These are phyloP conservation scores for Vitis cinerea DNA, from an alignment of 164 flowering plant species.

Conservation along the genomic window DNA sequence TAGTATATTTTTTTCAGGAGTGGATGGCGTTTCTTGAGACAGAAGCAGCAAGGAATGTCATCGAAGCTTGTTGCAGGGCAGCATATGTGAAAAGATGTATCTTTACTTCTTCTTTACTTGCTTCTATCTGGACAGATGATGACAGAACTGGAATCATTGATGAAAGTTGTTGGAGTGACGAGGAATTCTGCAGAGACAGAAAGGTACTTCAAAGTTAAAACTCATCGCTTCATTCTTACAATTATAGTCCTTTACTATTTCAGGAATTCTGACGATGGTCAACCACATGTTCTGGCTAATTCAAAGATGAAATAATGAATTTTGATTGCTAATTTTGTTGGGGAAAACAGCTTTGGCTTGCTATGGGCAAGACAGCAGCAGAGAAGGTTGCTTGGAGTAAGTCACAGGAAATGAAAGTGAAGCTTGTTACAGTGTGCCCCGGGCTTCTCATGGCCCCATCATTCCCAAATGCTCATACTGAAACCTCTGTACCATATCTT, in stretches of 20 bases:
- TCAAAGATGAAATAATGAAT: too few relatives aligned
- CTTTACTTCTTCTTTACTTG: constrained; percentile 45
- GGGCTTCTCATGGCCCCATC: constrained; percentile 38
- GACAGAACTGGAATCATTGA: constrained; percentile 10
- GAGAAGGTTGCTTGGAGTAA: constrained; percentile 47
- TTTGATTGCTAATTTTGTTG: not conserved
- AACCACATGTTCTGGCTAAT: too few relatives aligned
- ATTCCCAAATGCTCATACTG: constrained; percentile 17
- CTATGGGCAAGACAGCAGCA: constrained; percentile 44
- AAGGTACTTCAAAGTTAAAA: constrained; percentile 24
- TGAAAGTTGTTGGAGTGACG: constrained; percentile 38
- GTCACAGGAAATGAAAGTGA: constrained; percentile 34
- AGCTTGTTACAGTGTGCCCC: constrained; percentile 45
- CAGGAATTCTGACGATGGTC: too few relatives aligned
- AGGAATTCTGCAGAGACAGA: constrained; percentile 39
- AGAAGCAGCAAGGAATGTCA: constrained; percentile 36
- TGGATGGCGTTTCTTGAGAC: constrained; percentile 39
- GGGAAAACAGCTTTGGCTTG: constrained; percentile 44
- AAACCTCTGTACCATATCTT: constrained; percentile 32
- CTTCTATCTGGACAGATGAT: constrained; percentile 30
- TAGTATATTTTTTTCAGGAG: constrained; percentile 25
- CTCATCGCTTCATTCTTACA: too few relatives aligned
- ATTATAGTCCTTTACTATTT: too few relatives aligned
- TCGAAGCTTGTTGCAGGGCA: constrained; percentile 42
- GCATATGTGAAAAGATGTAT: constrained; percentile 38